phyloP scores from a whole-genome alignment of 805 yeast species.

The Metschnikowia picachoensis region DNA sequence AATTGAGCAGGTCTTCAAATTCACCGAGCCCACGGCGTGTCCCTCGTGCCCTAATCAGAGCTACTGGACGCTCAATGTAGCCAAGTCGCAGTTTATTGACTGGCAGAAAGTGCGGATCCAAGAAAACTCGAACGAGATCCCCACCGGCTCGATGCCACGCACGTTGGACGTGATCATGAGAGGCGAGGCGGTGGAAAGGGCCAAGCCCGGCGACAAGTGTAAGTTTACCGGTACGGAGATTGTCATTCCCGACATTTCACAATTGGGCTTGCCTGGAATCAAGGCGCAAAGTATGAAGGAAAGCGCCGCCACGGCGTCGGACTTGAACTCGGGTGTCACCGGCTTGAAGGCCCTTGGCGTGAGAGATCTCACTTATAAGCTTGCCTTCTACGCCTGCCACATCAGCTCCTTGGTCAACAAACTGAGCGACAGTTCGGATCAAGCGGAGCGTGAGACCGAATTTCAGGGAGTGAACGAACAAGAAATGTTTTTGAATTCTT shows the following conservation, averaged over 20 bases:
- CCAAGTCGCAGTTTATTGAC: slow-evolving; percentile 84
- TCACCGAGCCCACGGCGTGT: slow-evolving; percentile 92
- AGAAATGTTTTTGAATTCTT: slow-evolving; percentile 70
- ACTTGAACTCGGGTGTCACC: slow-evolving; percentile 78
- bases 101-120: slow-evolving; percentile 97
- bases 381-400: slow-evolving; percentile 90
- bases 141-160: slow-evolving; percentile 98
- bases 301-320: slow-evolving; percentile 57
- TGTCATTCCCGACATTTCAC: slow-evolving; percentile 91
- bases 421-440: slow-evolving; percentile 17
- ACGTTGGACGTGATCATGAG: slow-evolving; percentile 88
- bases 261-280: slow-evolving; percentile 91
- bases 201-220: slow-evolving; percentile 96
- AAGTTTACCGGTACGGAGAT: slow-evolving; percentile 91
- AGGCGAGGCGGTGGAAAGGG: slow-evolving; percentile 92
- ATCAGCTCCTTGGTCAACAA: slow-evolving; percentile 60
- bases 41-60: slow-evolving; percentile 85
- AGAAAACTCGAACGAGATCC: slow-evolving; percentile 94
- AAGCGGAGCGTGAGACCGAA: slow-evolving; percentile 24
- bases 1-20: slow-evolving; percentile 88
- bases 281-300: slow-evolving; percentile 82
- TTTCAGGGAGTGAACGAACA: slow-evolving; percentile 63
- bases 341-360: slow-evolving; percentile 91
- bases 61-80: slow-evolving; percentile 77
- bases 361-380: slow-evolving; percentile 85